Conservation (phyloP, 257 asterid species). For the Perilla frutescens region DNA sequence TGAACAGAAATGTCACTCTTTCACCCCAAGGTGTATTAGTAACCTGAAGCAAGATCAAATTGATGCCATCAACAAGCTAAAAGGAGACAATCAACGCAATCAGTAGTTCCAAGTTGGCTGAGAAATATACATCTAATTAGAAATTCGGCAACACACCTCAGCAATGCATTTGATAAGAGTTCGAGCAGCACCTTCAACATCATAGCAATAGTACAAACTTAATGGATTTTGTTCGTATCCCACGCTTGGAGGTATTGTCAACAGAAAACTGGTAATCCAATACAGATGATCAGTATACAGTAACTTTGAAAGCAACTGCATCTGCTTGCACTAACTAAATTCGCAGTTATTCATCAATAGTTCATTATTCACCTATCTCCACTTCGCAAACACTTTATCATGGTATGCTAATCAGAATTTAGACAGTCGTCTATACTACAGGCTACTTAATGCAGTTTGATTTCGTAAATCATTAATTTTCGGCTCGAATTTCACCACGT, state of each 20-base stretch:
- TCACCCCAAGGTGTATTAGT: constrained; percentile 99
- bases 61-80: constrained; percentile 25
- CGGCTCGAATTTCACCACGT: not conserved
- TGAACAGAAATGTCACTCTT: constrained; percentile 78
- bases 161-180: constrained; percentile 84
- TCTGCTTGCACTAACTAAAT: constrained; percentile 24
- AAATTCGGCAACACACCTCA: constrained; percentile 60
- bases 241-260: constrained; percentile 97
- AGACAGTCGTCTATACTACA: not conserved
- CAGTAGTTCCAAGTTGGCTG: not conserved
- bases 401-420: not conserved
- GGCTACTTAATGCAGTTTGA: constrained; percentile 10
- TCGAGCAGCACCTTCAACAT: constrained; percentile 58
- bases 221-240: constrained; percentile 94
- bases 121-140: constrained; percentile 3
- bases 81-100: not conserved
- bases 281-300: constrained; percentile 36
- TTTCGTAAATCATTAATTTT: not conserved
- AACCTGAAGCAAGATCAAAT: constrained; percentile 60
- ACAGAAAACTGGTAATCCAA: constrained; percentile 62
- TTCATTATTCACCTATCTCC: not conserved
- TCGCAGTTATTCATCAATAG: not conserved
- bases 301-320: constrained; percentile 29
- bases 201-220: constrained; percentile 91
- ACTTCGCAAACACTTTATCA: constrained; percentile 6